Conservation (phyloP, 164 flowering plant species). For the Chimonanthus salicifolius region DNA sequence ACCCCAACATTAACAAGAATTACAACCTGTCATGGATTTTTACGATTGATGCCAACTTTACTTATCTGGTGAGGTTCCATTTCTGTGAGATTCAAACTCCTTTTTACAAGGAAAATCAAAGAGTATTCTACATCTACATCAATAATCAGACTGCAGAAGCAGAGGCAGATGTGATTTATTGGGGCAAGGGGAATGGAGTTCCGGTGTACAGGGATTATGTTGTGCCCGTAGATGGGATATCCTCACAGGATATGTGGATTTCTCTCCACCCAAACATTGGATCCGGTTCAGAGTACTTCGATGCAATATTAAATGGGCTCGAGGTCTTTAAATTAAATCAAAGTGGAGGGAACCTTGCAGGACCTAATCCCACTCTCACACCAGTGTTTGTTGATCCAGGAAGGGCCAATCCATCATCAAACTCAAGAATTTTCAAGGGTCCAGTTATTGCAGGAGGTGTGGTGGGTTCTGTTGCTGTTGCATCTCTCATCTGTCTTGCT, state of each 20-base stretch:
- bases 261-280: slow-evolving; percentile 35
- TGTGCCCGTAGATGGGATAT: slow-evolving; percentile 26
- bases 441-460: no score
- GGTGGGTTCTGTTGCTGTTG: no score
- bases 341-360: slow-evolving; percentile 45
- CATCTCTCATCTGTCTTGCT: no score
- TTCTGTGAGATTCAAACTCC: slow-evolving; percentile 49
- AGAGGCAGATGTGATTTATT: slow-evolving; percentile 46
- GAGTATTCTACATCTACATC: slow-evolving; percentile 51
- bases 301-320: slow-evolving; percentile 66
- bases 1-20: slow-evolving; percentile 32
- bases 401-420: no score
- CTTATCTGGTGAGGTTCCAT: slow-evolving; percentile 62
- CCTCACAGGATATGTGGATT: slow-evolving; percentile 36
- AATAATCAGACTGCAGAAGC: slow-evolving; percentile 55
- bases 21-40: slow-evolving; percentile 75
- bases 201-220: slow-evolving; percentile 52
- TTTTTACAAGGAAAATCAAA: slow-evolving; percentile 28
- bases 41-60: slow-evolving; percentile 54
- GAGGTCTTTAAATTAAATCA: slow-evolving; percentile 71
- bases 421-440: no score
- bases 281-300: slow-evolving; percentile 38
- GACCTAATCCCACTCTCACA: slow-evolving; percentile 58
- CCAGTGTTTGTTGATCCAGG: not conserved
- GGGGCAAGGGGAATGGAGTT: slow-evolving; percentile 30